Base-by-base conservation (phyloP, 139 green algal genomes). In the Desmodesmus armatus region DNA sequence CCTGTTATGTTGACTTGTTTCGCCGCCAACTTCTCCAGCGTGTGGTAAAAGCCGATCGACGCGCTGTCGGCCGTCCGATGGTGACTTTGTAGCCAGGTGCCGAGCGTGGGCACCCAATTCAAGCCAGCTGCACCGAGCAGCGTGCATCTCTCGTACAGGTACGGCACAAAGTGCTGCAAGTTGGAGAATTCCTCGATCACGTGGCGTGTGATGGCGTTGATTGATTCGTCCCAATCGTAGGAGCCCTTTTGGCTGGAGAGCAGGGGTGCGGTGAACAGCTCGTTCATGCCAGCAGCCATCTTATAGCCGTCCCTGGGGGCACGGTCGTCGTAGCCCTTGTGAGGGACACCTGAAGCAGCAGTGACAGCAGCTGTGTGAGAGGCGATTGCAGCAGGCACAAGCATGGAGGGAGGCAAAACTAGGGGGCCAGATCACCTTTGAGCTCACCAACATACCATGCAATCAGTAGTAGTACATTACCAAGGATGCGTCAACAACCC, bases 101-200 rank as follows among this genome's bases (percentile, higher is more conserved):
- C 78, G 0, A 84, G 78, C 25, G 60, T 75, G 11, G 78, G 78
- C 19, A 84, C 65, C 78, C 78, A 84, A 41, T 74, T 84, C n/a
- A 84, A 65, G 60, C 78, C 78, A 39, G 41, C 65, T 13, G 23
- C 37, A 27, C 78, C 78, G 4, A 80, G 27, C 23, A 41, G 5
- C 17, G 33, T 69, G 80, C 33, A 80, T 31, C 47, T 70, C 44
- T 71, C 31, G 37, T 62, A 86, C 21, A 86, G 19, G 2, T 39
- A 53, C 3, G 80, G 80, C 49, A 86, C 47, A 35, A 86, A 86
- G 80, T 73, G 72, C 80, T 69, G 67, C 33, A 86, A 19, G 44
- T 80, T 86, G 35, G 80, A 86, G 67, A 80, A 86, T 67, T 86
- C 80, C 69, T 86, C 80, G 25, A 86, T 78, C 23, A 29, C 69